Percentiles rank a stretch among this genome's conserved stretches.
These are phyloP conservation scores for Singerocomus inundabilis DNA, from an alignment of 1,284 basidiomycete species.

Conservation along the genomic window DNA sequence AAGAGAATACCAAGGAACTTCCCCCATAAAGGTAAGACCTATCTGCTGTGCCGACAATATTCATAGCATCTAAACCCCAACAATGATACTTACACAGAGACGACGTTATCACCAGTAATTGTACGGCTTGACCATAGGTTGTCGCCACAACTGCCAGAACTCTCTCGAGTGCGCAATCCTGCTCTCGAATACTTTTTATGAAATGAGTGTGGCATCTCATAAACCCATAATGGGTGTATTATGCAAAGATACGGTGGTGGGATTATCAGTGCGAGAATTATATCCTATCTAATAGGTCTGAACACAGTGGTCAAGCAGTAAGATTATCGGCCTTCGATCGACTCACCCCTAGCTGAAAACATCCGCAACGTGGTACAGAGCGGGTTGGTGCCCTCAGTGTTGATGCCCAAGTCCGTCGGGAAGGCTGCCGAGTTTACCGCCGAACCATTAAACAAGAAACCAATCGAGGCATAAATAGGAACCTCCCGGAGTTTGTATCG, in stretches of 20 bases:
- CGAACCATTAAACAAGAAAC: conserved; percentile 78
- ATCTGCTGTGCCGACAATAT: not conserved
- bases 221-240: not conserved
- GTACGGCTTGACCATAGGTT: conserved; percentile 76
- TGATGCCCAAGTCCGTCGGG: conserved; percentile 53
- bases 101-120: conserved; percentile 81
- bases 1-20: conserved; percentile 38
- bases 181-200: conserved; percentile 77
- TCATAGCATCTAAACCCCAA: not conserved
- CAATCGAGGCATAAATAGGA: conserved; percentile 78
- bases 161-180: conserved; percentile 84
- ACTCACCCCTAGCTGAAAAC: conserved; percentile 14
- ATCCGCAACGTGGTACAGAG: conserved; percentile 28
- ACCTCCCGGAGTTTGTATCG: conserved; percentile 78
- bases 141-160: conserved; percentile 77
- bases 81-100: conserved; percentile 53
- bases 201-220: not conserved
- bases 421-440: conserved; percentile 37
- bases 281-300: conserved; percentile 36
- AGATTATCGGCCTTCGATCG: not conserved
- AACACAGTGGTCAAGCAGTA: conserved; percentile 22
- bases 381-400: conserved; percentile 67
- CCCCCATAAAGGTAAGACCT: conserved; percentile 63
- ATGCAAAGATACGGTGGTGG: conserved; percentile 61
- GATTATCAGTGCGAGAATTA: conserved; percentile 79